Base-by-base conservation (phyloP, 192 early-diverging fungal species). In the Rhizophagus sp. region DNA sequence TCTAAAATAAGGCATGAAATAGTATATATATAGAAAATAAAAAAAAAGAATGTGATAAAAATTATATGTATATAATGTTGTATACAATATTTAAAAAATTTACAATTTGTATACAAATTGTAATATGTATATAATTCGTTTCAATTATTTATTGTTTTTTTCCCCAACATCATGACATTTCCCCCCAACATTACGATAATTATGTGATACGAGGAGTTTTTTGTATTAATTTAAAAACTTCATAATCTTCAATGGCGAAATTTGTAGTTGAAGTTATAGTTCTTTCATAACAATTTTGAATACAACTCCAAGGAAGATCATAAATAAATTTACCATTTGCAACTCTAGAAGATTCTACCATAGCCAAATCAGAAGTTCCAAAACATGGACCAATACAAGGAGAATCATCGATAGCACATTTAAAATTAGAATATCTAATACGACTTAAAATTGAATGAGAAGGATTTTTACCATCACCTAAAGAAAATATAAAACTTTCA, bases 401-500 rank as follows among this genome's bases (percentile, higher is more conserved):
- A 27, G 64, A 65, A 65, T 65, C 64, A 65, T 65, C 64, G 9
- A 65, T 65, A 30, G 64, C n/a, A 10, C 25, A 30, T 12, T 24
- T 65, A 13, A 6, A 27, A 65, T 65, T 65, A 4, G n/a, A 27
- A 65, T 65, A 1, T 65, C 30, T 24, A 10, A 74, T 33, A 30
- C 73, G 22, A 25, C 73, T 74, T 52, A 74, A 61, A 8, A 52
- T 61, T 30, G n/a, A 52, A 34, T 30, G 3, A 8, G 3, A 3
- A 22, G 12, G 15, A 33, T 74, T 11, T 57, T 49, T n/a, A 22
- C 73, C 73, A 52, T 74, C 49, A 33, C 73, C 73, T 52, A 74
- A 25, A 52, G 49, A 57, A 25, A 74, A 74, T 74, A 74, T 74
- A 25, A 74, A 74, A 74, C 73, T 74, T 49, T 74, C 73, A 1